phyloP scores from a whole-genome alignment of 2,329 filamentous ascomycete genomes.

The Emergomyces africanus region DNA sequence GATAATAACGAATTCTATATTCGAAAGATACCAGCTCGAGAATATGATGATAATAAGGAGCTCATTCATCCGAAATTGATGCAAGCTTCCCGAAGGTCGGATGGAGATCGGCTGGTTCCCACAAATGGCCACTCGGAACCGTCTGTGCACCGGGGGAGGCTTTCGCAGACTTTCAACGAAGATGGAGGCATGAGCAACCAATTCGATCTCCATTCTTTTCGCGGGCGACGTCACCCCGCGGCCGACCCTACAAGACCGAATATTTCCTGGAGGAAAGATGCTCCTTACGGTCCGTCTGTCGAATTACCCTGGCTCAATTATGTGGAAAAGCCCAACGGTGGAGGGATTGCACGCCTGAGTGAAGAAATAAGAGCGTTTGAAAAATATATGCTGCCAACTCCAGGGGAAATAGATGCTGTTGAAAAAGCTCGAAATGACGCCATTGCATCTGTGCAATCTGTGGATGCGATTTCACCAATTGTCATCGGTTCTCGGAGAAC shows the following conservation, averaged over 20 bases:
- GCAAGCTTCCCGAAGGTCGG: neutral
- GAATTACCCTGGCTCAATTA: conserved; percentile 22
- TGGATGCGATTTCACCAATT: conserved; percentile 22
- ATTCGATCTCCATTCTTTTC: neutral
- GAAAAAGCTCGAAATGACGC: conserved; percentile 18
- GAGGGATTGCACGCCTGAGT: conserved; percentile 22
- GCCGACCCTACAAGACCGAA: neutral
- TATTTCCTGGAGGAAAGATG: neutral
- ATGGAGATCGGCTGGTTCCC: neutral
- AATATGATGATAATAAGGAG: neutral
- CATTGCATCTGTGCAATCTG: conserved; percentile 16
- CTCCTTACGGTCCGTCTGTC: conserved; percentile 7
- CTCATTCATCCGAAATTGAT: neutral
- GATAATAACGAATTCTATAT: too few relatives aligned
- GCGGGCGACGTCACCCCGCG: neutral
- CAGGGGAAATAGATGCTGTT: conserved; percentile 26
- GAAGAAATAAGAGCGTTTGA: conserved; percentile 37
- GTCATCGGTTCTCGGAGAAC: conserved; percentile 43
- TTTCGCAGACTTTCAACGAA: neutral
- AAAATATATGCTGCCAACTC: conserved; percentile 31
- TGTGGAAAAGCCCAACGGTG: conserved; percentile 7
- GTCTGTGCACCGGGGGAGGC: too few relatives aligned
- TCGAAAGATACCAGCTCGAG: conserved; percentile 9
- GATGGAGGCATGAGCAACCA: neutral
- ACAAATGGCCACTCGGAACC: neutral